Percentiles rank a stretch among this genome's conserved stretches.
These are phyloP conservation scores for Daucus carota DNA, from an alignment of 129 eudicot genomes.

Conservation along the genomic window DNA sequence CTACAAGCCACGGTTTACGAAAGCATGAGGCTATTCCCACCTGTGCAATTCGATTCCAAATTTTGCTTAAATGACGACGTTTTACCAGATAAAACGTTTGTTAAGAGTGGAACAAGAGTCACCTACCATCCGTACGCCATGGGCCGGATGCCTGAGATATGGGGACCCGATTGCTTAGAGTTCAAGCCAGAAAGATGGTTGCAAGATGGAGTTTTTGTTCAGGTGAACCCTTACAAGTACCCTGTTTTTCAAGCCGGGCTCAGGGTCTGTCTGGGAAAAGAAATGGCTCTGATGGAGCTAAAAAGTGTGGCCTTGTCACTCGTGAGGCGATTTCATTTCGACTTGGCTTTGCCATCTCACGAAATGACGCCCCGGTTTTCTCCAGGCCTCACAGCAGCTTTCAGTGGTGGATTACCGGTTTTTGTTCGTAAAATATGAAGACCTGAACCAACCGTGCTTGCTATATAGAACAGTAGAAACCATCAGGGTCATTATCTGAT, in stretches of 20 bases:
- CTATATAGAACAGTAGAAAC: neutral
- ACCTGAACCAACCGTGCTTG: too few species aligned
- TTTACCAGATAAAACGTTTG: conserved; percentile 54
- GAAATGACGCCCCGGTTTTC: conserved; percentile 38
- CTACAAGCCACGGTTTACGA: conserved; percentile 64
- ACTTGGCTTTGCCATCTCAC: conserved; percentile 11
- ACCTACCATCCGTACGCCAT: conserved; percentile 84
- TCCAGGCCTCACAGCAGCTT: conserved; percentile 71
- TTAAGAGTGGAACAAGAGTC: conserved; percentile 68
- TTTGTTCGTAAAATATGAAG: conserved; percentile 23
- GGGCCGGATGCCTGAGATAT: conserved; percentile 90
- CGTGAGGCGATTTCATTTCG: conserved; percentile 36
- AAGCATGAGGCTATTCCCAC: conserved; percentile 79
- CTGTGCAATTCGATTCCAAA: conserved; percentile 82
- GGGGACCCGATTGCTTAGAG: conserved; percentile 70
- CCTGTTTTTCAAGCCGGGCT: conserved; percentile 77
- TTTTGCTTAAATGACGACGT: conserved; percentile 54
- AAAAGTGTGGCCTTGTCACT: conserved; percentile 47
- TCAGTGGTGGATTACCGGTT: conserved; percentile 44
- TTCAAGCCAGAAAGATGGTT: conserved; percentile 91
- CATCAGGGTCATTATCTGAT: neutral
- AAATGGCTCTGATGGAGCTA: conserved; percentile 60
- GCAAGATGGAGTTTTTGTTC: conserved; percentile 49
- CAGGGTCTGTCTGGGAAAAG: conserved; percentile 77
- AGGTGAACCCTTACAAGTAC: conserved; percentile 49